phyloP scores from a whole-genome alignment of 1,139 yeast genomes.

The Taphrina pruni region DNA sequence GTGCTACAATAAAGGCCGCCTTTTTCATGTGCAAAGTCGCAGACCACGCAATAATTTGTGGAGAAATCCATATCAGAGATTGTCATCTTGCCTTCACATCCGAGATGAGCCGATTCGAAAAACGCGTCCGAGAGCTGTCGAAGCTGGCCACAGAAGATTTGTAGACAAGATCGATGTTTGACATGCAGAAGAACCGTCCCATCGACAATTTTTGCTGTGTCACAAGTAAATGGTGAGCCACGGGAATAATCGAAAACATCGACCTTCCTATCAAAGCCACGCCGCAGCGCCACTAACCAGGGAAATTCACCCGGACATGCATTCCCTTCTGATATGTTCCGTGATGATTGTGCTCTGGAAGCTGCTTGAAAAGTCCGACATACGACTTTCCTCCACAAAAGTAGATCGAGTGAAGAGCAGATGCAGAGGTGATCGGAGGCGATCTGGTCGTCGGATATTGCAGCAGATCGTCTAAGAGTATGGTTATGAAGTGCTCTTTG shows the following conservation, averaged over 20 bases:
- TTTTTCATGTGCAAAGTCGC: conserved; percentile 32
- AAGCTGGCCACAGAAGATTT: not conserved
- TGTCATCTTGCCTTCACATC: not conserved
- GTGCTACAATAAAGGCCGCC: conserved; percentile 30
- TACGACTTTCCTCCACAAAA: too few species aligned
- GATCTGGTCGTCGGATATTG: too few species aligned
- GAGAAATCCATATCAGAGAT: conserved; percentile 21
- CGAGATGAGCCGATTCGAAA: not conserved
- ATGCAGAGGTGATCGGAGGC: too few species aligned
- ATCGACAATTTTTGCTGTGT: not conserved
- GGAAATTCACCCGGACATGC: not conserved
- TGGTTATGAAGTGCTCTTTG: too few species aligned
- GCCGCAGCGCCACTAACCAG: conserved; percentile 14
- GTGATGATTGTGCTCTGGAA: not conserved
- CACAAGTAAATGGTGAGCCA: not conserved
- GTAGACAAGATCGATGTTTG: not conserved
- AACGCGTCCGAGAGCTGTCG: not conserved
- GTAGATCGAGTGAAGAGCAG: too few species aligned
- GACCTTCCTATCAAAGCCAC: conserved; percentile 15
- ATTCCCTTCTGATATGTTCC: not conserved
- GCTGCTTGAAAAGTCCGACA: not conserved
- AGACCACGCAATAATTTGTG: conserved; percentile 24
- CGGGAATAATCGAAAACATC: conserved; percentile 10
- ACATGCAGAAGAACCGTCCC: not conserved
- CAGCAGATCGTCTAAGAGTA: too few species aligned